Base-by-base conservation (phyloP, 2,329 filamentous ascomycete genomes). In the Diaporthe vaccinii region DNA sequence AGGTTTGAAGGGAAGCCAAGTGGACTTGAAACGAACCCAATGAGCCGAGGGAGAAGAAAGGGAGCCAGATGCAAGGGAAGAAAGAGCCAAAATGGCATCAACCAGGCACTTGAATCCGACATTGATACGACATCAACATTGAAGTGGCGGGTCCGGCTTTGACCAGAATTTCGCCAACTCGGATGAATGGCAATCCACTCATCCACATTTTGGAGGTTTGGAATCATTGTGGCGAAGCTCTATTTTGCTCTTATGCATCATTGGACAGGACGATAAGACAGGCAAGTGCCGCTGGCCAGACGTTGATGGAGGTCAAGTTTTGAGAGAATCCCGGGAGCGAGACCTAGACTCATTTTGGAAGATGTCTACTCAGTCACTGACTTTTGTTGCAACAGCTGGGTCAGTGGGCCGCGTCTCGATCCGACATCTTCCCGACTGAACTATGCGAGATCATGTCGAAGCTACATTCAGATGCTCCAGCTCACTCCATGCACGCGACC, bases 331-430 rank as follows among this genome's bases (percentile, higher is more conserved):
- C 46, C 2, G 46, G 15, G 8, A 41, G 46, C 58, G 17, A 39
- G 34, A 28, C 20, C 22, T 17, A 10, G 6, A 14, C 12, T 55
- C 25, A 25, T 12, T 41, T 31, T 61, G 2, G 34, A 49, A 25
- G 49, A 53, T 25, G 12, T 28, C 31, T 74, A 70, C 39, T 31
- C 28, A 72, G 39, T 28, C 15, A 65, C 62, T 76, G 59, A 62
- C 51, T n/a, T 6, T 20, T 25, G 8, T 25, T 20, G 28, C 28
- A 53, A 68, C 79, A 96, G 92, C 91, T 99, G 73, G 97, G 97
- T 22, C 97, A 99, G 92, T 99, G 97, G 97, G 97, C 97, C 25
- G 97, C 97, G 4, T 98, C 97, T 7, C 90, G 97, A 82, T 94
- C 96, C 57, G 97, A 99, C 84, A 98, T 99, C 81, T 99, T 99